Percentiles rank a stretch among this genome's conserved stretches.
phyloP scores from a whole-genome alignment of 176 grass and related monocot species.

The Phyllostachys edulis region DNA sequence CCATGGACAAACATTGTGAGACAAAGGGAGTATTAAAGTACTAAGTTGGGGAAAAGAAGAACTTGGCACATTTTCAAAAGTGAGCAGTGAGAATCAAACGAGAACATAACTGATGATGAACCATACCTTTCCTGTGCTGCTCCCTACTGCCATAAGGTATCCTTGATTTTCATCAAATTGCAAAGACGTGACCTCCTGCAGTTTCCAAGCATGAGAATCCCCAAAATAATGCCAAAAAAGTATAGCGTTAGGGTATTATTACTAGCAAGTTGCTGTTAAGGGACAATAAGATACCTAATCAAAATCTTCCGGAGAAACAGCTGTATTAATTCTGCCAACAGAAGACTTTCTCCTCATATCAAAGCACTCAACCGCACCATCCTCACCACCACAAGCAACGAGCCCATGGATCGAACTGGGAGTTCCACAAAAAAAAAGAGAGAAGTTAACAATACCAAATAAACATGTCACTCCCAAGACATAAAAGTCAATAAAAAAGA shows the following conservation, averaged over 20 bases:
- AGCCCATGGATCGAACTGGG: constrained; percentile 77
- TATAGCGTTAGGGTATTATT: constrained; percentile 6
- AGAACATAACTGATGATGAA: constrained; percentile 24
- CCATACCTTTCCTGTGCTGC: constrained; percentile 77
- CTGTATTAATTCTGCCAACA: constrained; percentile 80
- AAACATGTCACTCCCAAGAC: constrained; percentile 19
- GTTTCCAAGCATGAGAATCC: constrained; percentile 21
- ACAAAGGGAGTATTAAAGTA: too few species aligned
- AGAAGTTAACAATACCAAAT: constrained; percentile 17
- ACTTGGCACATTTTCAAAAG: background rate
- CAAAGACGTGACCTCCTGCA: constrained; percentile 89
- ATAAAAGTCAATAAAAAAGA: constrained; percentile 12
- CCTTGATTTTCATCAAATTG: constrained; percentile 91
- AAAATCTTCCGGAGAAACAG: constrained; percentile 60
- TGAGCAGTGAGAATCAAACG: background rate
- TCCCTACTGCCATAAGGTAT: constrained; percentile 82
- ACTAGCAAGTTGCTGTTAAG: background rate
- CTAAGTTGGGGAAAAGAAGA: background rate
- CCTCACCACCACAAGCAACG: constrained; percentile 89
- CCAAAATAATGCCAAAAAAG: constrained; percentile 17
- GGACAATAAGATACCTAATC: constrained; percentile 53
- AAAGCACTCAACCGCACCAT: constrained; percentile 95
- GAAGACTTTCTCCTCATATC: constrained; percentile 85
- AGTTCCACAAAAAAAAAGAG: constrained; percentile 17
- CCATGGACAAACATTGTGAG: too few species aligned